These are phyloP conservation scores for Aegilops speltoides DNA, from an alignment of 176 grass and related monocot genomes.

Conservation along the genomic window DNA sequence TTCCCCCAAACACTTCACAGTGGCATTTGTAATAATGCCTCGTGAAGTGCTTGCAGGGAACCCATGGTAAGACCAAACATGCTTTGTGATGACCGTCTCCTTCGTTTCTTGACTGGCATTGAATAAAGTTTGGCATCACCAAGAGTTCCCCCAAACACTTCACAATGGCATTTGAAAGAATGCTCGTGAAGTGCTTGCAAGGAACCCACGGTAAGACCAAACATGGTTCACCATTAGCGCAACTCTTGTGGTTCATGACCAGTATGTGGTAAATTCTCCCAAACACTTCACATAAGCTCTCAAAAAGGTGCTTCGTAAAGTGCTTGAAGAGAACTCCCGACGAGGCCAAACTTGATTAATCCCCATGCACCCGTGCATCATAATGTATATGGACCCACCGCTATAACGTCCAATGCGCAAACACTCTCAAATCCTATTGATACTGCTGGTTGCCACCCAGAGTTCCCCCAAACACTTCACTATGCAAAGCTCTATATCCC, in stretches of 20 bases:
- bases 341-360: slow-evolving; percentile 30
- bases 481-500: neutral
- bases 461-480: slow-evolving; percentile 54
- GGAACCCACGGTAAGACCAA: neutral
- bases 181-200: neutral
- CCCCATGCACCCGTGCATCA: no score
- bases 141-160: neutral
- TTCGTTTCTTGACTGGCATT: neutral
- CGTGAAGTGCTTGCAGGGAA: neutral
- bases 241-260: neutral
- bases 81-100: neutral
- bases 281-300: slow-evolving; percentile 50
- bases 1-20: neutral
- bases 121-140: neutral
- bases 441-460: neutral
- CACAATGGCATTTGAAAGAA: neutral
- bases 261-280: slow-evolving; percentile 19
- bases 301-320: neutral
- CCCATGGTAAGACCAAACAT: neutral
- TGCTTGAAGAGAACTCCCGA: slow-evolving; percentile 43
- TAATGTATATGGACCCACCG: neutral
- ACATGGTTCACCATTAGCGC: neutral
- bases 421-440: neutral
- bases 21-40: neutral
- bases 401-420: neutral